Evolutionary conservation across 352 stramenopile species (phyloP), one percentile per base, ranked within the genome.

Genomic region (Phytophthora ohioensis): DNA sequence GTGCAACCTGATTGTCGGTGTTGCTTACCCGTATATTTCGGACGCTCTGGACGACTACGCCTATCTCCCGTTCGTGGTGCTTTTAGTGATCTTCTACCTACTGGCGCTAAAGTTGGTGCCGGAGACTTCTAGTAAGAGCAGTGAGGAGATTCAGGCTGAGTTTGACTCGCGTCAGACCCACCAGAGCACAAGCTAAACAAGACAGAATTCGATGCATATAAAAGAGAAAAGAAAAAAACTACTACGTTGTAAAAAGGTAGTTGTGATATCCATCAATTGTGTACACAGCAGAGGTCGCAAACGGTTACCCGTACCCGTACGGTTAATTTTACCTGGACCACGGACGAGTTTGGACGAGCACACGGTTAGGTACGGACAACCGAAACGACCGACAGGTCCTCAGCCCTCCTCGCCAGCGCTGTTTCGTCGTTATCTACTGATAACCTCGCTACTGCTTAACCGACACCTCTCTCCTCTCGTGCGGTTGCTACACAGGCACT

Each of bases 1-100:
- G 56, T 67, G 56, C 48, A 71, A 71, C 51, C 21, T 85, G 15
- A 38, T 77, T 47, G 69, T 85, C 9, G 75, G 67, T 21, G 53
- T 87, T 46, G 64, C 57, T 2, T 85, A 81, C 36, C 75, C 78
- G 17, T 83, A 85, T 75, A 58, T 85, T 38, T 65, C 64, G 13
- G 64, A 72, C 47, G 64, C 67, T 11, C 46, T 83, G 12, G 59
- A 72, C 8, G 62, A 83, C 68, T 73, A 69, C 38, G 54, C 43
- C 0, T 83, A 79, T 51, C 42, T 85, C 49, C 64, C 70, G 27
- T 81, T 85, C 49, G 60, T 82, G 45, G 64, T 61, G 30, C 64
- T 72, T 30, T 49, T 83, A 7, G 53, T 64, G 11, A 57, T 71
- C 27, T 67, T 67, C 27, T 71, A 67, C 48, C 48, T 67, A 21